Evolutionary conservation across 2,329 filamentous ascomycete species (phyloP).

Genomic region (Blastomyces silverae): DNA sequence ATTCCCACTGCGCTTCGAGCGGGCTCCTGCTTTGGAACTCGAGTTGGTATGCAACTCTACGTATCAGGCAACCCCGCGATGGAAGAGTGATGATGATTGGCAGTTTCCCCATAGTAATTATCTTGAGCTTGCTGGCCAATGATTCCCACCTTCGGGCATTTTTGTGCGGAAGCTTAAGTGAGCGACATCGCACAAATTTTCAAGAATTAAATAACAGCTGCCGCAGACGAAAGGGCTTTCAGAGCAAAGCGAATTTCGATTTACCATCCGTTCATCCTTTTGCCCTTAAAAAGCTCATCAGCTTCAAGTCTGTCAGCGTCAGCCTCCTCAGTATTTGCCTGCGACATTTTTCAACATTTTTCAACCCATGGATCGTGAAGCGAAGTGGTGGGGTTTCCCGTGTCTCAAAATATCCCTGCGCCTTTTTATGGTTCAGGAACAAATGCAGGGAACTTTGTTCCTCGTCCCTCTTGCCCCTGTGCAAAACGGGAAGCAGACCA

Average conservation of each 20-base stretch:
- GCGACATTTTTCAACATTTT: neutral
- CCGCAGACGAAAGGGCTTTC: too few species aligned
- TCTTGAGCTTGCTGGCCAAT: neutral
- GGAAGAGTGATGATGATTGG: neutral
- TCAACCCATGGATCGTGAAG: neutral
- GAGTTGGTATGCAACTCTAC: neutral
- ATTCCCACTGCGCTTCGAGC: neutral
- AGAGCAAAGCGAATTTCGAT: too few species aligned
- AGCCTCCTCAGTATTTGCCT: neutral
- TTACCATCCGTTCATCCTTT: neutral
- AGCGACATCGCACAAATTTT: neutral
- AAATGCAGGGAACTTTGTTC: neutral
- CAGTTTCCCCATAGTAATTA: neutral
- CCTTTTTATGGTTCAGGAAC: neutral
- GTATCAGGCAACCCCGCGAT: neutral
- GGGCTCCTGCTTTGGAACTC: neutral
- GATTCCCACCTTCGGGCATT: neutral
- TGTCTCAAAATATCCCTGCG: neutral
- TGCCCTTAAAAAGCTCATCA: neutral
- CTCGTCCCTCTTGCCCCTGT: neutral
- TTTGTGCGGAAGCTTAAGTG: slow-evolving; percentile 7
- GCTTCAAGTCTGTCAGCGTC: neutral
- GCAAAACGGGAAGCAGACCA: neutral
- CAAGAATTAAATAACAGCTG: too few species aligned
- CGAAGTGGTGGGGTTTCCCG: slow-evolving; percentile 1